Conservation (phyloP, 495 filamentous ascomycete genomes). For the Penicillium daleae region DNA sequence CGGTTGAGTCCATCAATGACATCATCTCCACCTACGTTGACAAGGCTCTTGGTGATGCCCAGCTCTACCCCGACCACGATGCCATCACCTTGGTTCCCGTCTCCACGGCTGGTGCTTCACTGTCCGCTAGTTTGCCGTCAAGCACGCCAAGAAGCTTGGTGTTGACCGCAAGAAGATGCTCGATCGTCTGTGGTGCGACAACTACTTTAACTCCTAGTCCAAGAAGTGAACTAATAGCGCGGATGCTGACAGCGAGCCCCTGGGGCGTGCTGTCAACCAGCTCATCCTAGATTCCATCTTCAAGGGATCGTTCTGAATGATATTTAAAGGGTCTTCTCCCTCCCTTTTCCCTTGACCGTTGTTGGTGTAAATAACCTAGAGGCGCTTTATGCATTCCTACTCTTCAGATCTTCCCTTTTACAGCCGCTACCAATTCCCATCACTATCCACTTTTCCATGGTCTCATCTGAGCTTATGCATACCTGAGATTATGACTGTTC, state of each 20-base stretch:
- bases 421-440: too few species aligned
- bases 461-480: too few species aligned
- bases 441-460: too few species aligned
- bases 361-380: too few species aligned
- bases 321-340: too few species aligned
- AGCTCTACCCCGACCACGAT: slow-evolving; percentile 95
- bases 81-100: slow-evolving; percentile 99
- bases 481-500: too few species aligned
- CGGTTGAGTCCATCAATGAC: slow-evolving; percentile 99
- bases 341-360: too few species aligned
- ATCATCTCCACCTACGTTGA: slow-evolving; percentile 99
- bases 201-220: slow-evolving; percentile 98
- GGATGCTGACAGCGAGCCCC: slow-evolving; percentile 77
- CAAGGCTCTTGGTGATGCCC: slow-evolving; percentile 94
- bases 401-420: too few species aligned
- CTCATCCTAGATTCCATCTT: slow-evolving; percentile 99
- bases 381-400: too few species aligned
- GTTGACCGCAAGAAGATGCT: slow-evolving; percentile 99
- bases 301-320: too few species aligned
- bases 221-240: slow-evolving; percentile 98
- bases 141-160: slow-evolving; percentile 99
- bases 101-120: slow-evolving; percentile 99
- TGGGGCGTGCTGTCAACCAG: slow-evolving; percentile 98
- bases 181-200: slow-evolving; percentile 99
- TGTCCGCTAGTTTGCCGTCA: slow-evolving; percentile 93